Evolutionary conservation across 129 eudicot genomes (phyloP).

Genomic region (Arctium minus): DNA sequence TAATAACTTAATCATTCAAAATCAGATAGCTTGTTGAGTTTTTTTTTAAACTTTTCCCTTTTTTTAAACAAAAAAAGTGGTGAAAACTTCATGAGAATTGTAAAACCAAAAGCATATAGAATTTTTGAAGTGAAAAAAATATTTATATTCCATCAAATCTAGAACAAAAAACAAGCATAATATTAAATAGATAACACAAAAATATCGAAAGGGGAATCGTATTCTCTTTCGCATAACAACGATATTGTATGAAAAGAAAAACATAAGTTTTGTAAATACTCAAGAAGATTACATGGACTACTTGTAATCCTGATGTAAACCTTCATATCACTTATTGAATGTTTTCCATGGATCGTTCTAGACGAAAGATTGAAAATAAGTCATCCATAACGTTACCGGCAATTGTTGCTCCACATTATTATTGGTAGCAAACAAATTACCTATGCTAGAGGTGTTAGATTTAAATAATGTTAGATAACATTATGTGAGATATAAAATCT

Average conservation of each 20-base stretch:
- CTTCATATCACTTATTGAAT: background rate
- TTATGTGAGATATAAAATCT: background rate
- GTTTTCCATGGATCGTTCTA: background rate
- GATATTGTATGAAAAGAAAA: background rate
- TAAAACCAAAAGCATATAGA: constrained; percentile 12
- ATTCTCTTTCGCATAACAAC: background rate
- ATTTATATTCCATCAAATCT: constrained; percentile 1
- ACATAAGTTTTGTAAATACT: background rate
- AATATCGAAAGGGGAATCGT: constrained; percentile 3
- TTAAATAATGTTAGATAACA: background rate
- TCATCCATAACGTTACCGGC: too few relatives aligned
- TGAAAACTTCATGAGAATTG: background rate
- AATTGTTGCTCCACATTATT: background rate
- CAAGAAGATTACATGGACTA: background rate
- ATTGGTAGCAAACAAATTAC: background rate
- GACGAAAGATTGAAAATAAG: background rate
- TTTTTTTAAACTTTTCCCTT: too few relatives aligned
- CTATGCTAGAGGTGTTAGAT: background rate
- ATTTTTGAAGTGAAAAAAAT: background rate
- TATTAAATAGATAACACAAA: background rate
- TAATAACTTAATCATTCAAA: too few relatives aligned
- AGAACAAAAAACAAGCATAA: constrained; percentile 1
- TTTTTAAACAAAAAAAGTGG: background rate
- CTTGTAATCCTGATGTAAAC: background rate
- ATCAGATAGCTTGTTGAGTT: too few relatives aligned